A percentile compares a stretch with the other conserved stretches of the same genome.
Evolutionary conservation across 306 rosid species (phyloP).

Genomic region (Notholithocarpus densiflorus): DNA sequence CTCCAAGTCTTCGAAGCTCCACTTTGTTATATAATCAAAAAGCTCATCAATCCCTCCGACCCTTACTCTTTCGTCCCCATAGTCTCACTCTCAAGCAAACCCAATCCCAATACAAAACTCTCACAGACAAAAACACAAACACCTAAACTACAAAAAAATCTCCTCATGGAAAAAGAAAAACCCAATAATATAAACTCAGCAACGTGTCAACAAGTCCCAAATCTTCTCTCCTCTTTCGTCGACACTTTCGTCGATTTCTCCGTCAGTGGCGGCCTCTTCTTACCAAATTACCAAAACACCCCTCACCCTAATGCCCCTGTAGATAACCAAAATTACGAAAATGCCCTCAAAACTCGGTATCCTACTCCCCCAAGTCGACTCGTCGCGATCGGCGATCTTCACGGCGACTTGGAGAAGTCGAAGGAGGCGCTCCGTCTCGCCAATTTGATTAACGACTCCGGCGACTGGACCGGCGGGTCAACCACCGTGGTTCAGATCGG

Average conservation of each 20-base stretch:
- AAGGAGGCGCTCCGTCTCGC: slow-evolving; percentile 71
- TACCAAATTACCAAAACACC: slow-evolving; percentile 12
- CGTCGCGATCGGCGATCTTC: slow-evolving; percentile 83
- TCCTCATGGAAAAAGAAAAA: too few species aligned
- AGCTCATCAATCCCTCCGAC: too few species aligned
- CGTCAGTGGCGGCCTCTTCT: slow-evolving; percentile 74
- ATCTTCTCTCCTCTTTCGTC: slow-evolving; percentile 61
- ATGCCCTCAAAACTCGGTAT: slow-evolving; percentile 32
- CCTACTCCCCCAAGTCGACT: slow-evolving; percentile 47
- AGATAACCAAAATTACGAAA: background rate
- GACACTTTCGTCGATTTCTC: slow-evolving; percentile 90
- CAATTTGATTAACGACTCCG: slow-evolving; percentile 55
- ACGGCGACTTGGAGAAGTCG: slow-evolving; percentile 82
- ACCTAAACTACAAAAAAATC: too few species aligned
- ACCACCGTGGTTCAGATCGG: slow-evolving; percentile 81
- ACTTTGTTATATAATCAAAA: too few species aligned
- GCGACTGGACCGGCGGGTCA: slow-evolving; percentile 66
- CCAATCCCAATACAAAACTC: too few species aligned
- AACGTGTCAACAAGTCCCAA: slow-evolving; percentile 54
- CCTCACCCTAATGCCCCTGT: background rate
- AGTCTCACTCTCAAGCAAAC: too few species aligned
- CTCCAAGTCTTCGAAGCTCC: too few species aligned
- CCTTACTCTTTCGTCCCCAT: too few species aligned
- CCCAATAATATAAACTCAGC: too few species aligned
- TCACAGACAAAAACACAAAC: too few species aligned